Evolutionary conservation across 129 eudicot genomes (phyloP).

Genomic region (Erigeron canadensis): DNA sequence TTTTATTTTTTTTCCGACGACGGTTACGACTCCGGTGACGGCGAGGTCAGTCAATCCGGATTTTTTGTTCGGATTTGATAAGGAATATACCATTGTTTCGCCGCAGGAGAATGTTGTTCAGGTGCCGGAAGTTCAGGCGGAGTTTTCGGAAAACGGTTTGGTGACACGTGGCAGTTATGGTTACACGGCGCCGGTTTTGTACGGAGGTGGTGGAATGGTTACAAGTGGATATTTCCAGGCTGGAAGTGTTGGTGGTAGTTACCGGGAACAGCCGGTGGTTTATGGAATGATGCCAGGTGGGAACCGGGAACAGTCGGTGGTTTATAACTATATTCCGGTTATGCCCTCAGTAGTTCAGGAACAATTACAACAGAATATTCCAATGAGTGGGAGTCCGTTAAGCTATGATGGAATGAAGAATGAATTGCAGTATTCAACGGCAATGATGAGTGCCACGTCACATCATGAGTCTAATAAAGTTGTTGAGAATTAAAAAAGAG

Average conservation of each 20-base stretch:
- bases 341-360: constrained; percentile 22
- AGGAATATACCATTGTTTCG: constrained; percentile 38
- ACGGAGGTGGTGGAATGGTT: constrained; percentile 8
- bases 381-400: constrained; percentile 33
- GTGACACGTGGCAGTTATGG: constrained; percentile 36
- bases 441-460: constrained; percentile 26
- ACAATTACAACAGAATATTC: constrained; percentile 32
- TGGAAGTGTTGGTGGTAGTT: constrained; percentile 30
- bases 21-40: constrained; percentile 27
- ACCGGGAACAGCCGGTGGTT: constrained; percentile 55
- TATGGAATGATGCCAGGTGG: constrained; percentile 35
- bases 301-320: constrained; percentile 59
- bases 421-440: constrained; percentile 30
- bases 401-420: constrained; percentile 28
- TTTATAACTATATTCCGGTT: constrained; percentile 44
- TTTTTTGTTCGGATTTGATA: constrained; percentile 70
- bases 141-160: neutral
- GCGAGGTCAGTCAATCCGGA: constrained; percentile 52
- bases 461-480: constrained; percentile 26
- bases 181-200: constrained; percentile 23
- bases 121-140: constrained; percentile 29
- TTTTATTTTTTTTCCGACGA: constrained; percentile 38
- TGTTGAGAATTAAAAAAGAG: constrained; percentile 7
- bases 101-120: constrained; percentile 34
- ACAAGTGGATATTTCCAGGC: constrained; percentile 32